A percentile compares a stretch with the other conserved stretches of the same genome.
Evolutionary conservation across 2,329 filamentous ascomycete species (phyloP).

Genomic region (Macrophomina pseudophaseolina): DNA sequence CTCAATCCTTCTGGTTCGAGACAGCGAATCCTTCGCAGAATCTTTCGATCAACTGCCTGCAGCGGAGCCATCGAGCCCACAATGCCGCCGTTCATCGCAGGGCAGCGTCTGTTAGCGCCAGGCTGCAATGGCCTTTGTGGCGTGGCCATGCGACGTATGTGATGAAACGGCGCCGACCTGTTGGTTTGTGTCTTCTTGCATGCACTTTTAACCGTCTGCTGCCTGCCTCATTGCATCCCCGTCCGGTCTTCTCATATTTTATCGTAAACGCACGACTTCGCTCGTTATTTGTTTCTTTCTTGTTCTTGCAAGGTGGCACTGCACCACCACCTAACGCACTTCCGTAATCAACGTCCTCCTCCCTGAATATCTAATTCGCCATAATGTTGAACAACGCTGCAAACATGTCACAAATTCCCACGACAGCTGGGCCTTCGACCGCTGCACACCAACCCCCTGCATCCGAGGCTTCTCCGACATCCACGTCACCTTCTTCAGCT

Average conservation of each 20-base stretch:
- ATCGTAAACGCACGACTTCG: background rate
- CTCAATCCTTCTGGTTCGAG: slow-evolving; percentile 14
- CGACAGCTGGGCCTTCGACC: background rate
- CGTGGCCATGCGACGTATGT: background rate
- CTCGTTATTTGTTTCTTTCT: background rate
- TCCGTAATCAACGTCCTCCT: no score
- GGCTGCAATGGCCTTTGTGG: slow-evolving; percentile 2
- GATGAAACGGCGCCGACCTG: background rate
- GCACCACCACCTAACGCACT: background rate
- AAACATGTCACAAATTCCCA: background rate
- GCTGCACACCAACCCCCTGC: background rate
- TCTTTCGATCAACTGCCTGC: background rate
- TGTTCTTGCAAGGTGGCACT: background rate
- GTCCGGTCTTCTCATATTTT: background rate
- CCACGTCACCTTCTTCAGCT: background rate
- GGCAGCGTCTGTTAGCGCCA: background rate
- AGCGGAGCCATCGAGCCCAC: background rate
- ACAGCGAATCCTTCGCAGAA: slow-evolving; percentile 2
- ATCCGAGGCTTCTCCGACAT: background rate
- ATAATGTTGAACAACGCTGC: background rate
- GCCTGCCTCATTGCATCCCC: background rate
- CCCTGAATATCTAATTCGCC: background rate
- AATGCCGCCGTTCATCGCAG: slow-evolving; percentile 6
- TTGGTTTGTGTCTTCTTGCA: background rate
- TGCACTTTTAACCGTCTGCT: background rate